Conservation (phyloP, 495 filamentous ascomycete species). For the Lophiostoma macrostomum region DNA sequence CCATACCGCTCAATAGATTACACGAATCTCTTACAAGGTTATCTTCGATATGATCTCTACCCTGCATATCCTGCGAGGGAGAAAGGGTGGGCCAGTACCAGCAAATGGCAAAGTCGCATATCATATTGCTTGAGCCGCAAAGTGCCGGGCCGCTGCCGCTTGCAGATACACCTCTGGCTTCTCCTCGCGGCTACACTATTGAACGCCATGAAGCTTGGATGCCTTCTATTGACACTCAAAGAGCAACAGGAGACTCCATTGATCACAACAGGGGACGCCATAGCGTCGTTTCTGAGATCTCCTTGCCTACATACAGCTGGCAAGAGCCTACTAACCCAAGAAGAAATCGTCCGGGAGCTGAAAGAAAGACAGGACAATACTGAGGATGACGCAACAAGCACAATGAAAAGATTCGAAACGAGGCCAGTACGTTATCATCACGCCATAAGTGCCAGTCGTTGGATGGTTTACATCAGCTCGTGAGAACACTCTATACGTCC, state of each 20-base stretch:
- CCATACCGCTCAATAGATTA: neutral
- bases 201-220: conserved; percentile 2
- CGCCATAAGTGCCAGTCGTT: neutral
- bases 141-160: neutral
- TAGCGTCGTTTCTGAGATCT: conserved; percentile 3
- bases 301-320: neutral
- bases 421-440: conserved; percentile 3
- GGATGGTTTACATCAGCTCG: conserved; percentile 1
- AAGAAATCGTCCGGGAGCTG: neutral
- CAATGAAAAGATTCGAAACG: neutral
- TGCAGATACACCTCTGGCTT: conserved; percentile 7
- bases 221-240: neutral
- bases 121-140: conserved; percentile 6
- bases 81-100: conserved; percentile 2
- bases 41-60: neutral
- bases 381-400: neutral
- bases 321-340: neutral
- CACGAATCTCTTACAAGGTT: neutral
- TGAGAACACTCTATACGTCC: neutral
- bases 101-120: neutral
- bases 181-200: conserved; percentile 1
- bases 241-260: neutral
- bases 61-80: neutral
- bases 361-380: neutral
- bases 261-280: conserved; percentile 1